Evolutionary conservation across 2,329 filamentous ascomycete species (phyloP), one percentile per base, ranked within the genome.

Genomic region (Aspergillus clavatus): DNA sequence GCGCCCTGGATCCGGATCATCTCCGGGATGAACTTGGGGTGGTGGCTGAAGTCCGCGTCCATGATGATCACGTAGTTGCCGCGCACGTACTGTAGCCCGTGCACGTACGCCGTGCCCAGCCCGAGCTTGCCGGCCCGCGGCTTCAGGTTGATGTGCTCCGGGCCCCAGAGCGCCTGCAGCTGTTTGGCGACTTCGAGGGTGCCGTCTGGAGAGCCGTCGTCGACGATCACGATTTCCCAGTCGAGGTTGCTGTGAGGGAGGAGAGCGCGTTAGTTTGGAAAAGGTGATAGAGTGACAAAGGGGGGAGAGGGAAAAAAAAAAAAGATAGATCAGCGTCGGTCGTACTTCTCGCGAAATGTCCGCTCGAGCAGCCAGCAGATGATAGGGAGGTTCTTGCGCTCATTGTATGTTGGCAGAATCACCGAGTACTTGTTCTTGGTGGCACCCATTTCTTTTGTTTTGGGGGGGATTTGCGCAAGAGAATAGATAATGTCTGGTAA

Each of bases 31-130:
- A 97, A 98, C 74, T 97, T 98, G 65, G 93, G 93, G 77, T 98
- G 93, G 75, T 98, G 93, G 59, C 83, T 89, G 79, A 98, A 98
- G 74, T 98, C 93, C 72, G 94, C 93, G 76, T 98, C 93, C 93
- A 98, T 98, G 79, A 98, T 98, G 77, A 98, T 88, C 66, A 98
- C 88, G 65, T 83, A 97, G 79, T 94, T 96, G 61, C 93, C 93
- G 18, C 83, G 89, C 19, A 80, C 86, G 66, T 87, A 97, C 68
- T 95, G 82, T 49, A 98, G 79, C 42, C 91, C 91, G 71, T 96
- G 90, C 29, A 96, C 88, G 73, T 97, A 97, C 39, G 91, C 91
- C 2, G 91, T 96, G 57, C 91, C 91, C 40, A 97, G 84, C n/a
- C 91, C 91, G 29, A 96, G 86, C 75, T 97, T 98, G 66, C 94